A percentile compares a stretch with the other conserved stretches of the same genome.
Evolutionary conservation across 2,329 filamentous ascomycete genomes (phyloP).

Genomic region (Xylaria sp.): DNA sequence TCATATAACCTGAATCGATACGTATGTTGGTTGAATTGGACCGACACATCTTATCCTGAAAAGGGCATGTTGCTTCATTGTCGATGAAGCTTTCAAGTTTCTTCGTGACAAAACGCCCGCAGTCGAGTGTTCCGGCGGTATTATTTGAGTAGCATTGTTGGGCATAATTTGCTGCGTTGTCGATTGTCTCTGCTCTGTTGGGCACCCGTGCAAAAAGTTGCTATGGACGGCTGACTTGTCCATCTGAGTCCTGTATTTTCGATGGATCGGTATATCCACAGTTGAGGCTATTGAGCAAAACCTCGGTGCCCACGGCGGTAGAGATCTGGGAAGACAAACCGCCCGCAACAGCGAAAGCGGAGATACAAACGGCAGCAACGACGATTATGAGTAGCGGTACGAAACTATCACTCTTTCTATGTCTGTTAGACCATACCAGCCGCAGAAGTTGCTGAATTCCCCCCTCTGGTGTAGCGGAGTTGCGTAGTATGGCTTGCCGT

Average conservation of each 20-base stretch:
- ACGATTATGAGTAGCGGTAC: background rate
- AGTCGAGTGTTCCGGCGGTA: slow-evolving; percentile 3
- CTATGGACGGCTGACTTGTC: background rate
- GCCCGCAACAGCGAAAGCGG: slow-evolving; percentile 19
- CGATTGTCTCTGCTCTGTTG: background rate
- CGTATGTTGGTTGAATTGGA: slow-evolving; percentile 10
- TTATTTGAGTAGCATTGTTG: slow-evolving; percentile 24
- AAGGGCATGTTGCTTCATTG: slow-evolving; percentile 21
- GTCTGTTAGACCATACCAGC: slow-evolving; percentile 8
- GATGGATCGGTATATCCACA: slow-evolving; percentile 8
- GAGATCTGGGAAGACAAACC: slow-evolving; percentile 30
- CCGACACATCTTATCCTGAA: slow-evolving; percentile 20
- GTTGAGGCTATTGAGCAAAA: slow-evolving; percentile 7
- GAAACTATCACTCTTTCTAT: background rate
- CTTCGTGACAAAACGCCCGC: slow-evolving; percentile 5
- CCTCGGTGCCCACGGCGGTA: slow-evolving; percentile 23
- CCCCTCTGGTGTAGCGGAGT: too few relatives aligned
- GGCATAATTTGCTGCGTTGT: slow-evolving; percentile 28
- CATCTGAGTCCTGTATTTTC: background rate
- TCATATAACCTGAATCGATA: slow-evolving; percentile 28
- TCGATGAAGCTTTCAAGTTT: background rate
- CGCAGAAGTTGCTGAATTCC: background rate
- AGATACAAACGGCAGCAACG: background rate
- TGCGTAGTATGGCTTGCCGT: too few relatives aligned
- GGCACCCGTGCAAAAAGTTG: background rate